Conservation (phyloP, 495 filamentous ascomycete genomes). For the Neurospora intermedia region DNA sequence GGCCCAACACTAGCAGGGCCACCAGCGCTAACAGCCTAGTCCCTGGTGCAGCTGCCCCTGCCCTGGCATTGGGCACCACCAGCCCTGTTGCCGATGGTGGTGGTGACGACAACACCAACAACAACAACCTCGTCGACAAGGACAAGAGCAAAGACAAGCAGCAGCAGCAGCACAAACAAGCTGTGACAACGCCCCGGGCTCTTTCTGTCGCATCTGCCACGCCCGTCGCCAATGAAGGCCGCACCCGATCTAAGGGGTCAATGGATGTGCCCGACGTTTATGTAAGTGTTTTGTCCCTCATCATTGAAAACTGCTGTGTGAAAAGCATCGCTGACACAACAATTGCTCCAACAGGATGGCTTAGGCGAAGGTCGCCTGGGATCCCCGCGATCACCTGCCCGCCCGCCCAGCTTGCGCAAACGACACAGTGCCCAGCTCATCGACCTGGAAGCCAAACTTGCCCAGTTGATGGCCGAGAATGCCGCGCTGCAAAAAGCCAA, state of each 20-base stretch:
- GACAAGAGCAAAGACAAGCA: neutral
- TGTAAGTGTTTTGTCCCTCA: slow-evolving; percentile 41
- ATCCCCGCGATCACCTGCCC: slow-evolving; percentile 86
- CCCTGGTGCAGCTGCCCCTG: slow-evolving; percentile 17
- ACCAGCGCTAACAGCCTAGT: slow-evolving; percentile 1
- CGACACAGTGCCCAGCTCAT: slow-evolving; percentile 94
- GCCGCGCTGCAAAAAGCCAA: slow-evolving; percentile 62
- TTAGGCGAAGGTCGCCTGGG: slow-evolving; percentile 81
- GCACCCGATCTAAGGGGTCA: slow-evolving; percentile 51
- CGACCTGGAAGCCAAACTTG: slow-evolving; percentile 64
- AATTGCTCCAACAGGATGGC: slow-evolving; percentile 55
- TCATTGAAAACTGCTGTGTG: neutral
- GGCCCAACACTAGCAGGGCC: slow-evolving; percentile 1
- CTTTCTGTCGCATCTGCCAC: slow-evolving; percentile 14
- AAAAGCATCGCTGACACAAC: slow-evolving; percentile 1
- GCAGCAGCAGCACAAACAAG: neutral
- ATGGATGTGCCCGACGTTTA: slow-evolving; percentile 82
- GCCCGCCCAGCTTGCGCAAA: slow-evolving; percentile 89
- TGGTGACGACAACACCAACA: slow-evolving; percentile 46
- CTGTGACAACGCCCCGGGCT: neutral
- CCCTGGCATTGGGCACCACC: slow-evolving; percentile 14
- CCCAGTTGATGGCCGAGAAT: slow-evolving; percentile 75
- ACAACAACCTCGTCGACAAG: slow-evolving; percentile 23
- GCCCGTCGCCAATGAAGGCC: slow-evolving; percentile 70
- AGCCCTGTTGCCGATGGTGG: slow-evolving; percentile 26